Conservation (phyloP, 495 filamentous ascomycete species). For the Penicillium silybi region DNA sequence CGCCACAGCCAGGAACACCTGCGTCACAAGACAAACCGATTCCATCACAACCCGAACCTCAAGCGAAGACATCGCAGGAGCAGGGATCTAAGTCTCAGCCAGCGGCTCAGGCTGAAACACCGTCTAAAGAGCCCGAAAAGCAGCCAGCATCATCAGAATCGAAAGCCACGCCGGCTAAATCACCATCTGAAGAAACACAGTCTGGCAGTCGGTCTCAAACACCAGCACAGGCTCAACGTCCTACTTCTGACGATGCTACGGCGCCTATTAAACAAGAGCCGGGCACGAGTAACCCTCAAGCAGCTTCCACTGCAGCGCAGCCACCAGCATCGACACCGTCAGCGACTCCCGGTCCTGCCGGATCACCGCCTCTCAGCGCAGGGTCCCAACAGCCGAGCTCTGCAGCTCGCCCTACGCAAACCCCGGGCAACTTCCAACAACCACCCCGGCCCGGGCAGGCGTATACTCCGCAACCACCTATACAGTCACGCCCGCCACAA, state of each 20-base stretch:
- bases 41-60: slow-evolving; percentile 25
- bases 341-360: slow-evolving; percentile 23
- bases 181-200: slow-evolving; percentile 30
- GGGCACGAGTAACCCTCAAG: slow-evolving; percentile 1
- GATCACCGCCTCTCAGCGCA: slow-evolving; percentile 10
- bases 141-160: slow-evolving; percentile 28
- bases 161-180: slow-evolving; percentile 22
- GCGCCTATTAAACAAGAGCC: slow-evolving; percentile 37
- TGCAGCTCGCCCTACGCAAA: slow-evolving; percentile 17
- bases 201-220: slow-evolving; percentile 16
- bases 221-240: slow-evolving; percentile 12
- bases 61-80: slow-evolving; percentile 23
- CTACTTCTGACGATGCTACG: slow-evolving; percentile 9
- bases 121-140: slow-evolving; percentile 18
- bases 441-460: slow-evolving; percentile 28
- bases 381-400: slow-evolving; percentile 20
- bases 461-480: slow-evolving; percentile 26
- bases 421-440: slow-evolving; percentile 15
- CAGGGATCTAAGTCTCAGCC: slow-evolving; percentile 17
- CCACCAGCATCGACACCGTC: slow-evolving; percentile 15
- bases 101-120: slow-evolving; percentile 13
- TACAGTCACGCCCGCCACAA: slow-evolving; percentile 39
- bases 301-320: slow-evolving; percentile 13
- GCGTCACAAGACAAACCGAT: slow-evolving; percentile 20
- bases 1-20: slow-evolving; percentile 20